These are phyloP conservation scores for Botrytis paeoniae DNA, from an alignment of 2,329 filamentous ascomycete genomes.

Conservation along the genomic window DNA sequence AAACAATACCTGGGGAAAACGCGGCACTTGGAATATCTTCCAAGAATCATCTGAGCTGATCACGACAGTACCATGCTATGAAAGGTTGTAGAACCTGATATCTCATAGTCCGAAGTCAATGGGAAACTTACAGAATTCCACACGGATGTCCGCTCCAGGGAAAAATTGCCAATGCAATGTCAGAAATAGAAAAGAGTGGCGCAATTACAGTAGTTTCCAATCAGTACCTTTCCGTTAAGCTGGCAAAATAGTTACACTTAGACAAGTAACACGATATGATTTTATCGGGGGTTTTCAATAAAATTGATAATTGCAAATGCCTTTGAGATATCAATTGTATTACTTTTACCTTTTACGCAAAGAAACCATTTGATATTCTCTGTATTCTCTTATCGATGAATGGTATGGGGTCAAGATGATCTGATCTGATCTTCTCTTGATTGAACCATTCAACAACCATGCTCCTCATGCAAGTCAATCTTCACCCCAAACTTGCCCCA, in stretches of 20 bases:
- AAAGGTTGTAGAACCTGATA: constrained; percentile 19
- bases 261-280: background rate
- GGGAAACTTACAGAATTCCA: constrained; percentile 18
- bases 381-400: constrained; percentile 3
- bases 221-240: constrained; percentile 22
- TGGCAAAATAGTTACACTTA: constrained; percentile 11
- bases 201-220: constrained; percentile 1
- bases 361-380: background rate
- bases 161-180: constrained; percentile 6
- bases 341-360: background rate
- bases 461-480: constrained; percentile 4
- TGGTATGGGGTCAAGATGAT: background rate
- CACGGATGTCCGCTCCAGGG: constrained; percentile 17
- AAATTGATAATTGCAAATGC: background rate
- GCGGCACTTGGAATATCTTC: background rate
- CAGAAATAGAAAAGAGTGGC: background rate
- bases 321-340: background rate
- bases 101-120: constrained; percentile 4
- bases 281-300: background rate
- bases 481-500: background rate
- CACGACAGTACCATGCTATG: constrained; percentile 15
- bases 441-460: background rate
- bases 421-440: constrained; percentile 9
- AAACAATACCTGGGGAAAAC: constrained; percentile 3
- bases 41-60: constrained; percentile 14